Evolutionary conservation across 2,329 filamentous ascomycete species (phyloP).

Genomic region (Cytospora piceicola): DNA sequence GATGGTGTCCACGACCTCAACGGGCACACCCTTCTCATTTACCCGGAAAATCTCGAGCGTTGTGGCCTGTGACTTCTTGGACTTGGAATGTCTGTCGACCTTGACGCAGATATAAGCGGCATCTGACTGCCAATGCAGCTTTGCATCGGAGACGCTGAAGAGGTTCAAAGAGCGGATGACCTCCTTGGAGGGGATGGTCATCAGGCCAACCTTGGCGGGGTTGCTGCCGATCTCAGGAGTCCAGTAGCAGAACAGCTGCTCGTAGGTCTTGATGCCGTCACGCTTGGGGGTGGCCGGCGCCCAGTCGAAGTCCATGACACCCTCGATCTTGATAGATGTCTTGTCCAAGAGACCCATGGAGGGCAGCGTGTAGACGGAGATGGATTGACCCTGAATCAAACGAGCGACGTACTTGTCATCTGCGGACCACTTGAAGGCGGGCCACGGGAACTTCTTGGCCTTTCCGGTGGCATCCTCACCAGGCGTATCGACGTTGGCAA

Average conservation of each 20-base stretch:
- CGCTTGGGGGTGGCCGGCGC: conserved; percentile 80
- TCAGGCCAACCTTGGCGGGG: conserved; percentile 93
- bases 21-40: conserved; percentile 94
- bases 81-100: conserved; percentile 98
- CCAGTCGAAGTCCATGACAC: conserved; percentile 98
- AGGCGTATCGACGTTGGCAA: conserved; percentile 84
- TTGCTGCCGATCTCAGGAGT: conserved; percentile 98
- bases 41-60: conserved; percentile 98
- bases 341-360: conserved; percentile 89
- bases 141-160: conserved; percentile 96
- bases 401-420: conserved; percentile 97
- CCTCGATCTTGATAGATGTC: conserved; percentile 93
- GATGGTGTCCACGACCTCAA: conserved; percentile 96
- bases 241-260: conserved; percentile 98
- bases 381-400: conserved; percentile 83
- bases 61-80: conserved; percentile 95
- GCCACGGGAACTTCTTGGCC: conserved; percentile 91
- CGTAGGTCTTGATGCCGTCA: conserved; percentile 86
- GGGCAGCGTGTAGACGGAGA: conserved; percentile 94
- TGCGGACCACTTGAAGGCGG: conserved; percentile 98
- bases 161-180: conserved; percentile 93
- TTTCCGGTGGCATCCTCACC: conserved; percentile 71
- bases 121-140: conserved; percentile 98
- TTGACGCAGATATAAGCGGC: conserved; percentile 95
- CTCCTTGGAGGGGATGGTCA: conserved; percentile 95